Base-by-base conservation (phyloP, 2,329 filamentous ascomycete species). In the Ilyonectria sp. region DNA sequence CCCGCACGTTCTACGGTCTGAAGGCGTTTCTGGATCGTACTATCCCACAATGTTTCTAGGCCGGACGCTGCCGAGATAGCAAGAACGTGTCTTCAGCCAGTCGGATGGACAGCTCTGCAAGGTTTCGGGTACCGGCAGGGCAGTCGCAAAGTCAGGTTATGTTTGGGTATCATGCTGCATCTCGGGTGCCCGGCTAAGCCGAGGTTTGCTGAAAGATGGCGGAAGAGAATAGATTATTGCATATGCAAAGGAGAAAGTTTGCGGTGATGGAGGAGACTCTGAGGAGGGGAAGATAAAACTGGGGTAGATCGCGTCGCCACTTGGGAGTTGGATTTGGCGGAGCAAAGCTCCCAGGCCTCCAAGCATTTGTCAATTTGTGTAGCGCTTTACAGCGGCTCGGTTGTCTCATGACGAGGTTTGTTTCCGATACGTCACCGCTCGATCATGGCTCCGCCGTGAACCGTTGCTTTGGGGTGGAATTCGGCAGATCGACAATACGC, bases 381-480 rank as follows among this genome's bases (percentile, higher is more conserved):
- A 49, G 47, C 57, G 19, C 9, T 40, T 17, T 6, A 13, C 15
- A 33, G 46, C 49, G 31, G 31, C 31, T 11, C 49, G 31, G 7
- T 53, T 31, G 29, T 50, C 47, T n/a, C 46, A 49, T 49, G 46
- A 49, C 23, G 17, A 26, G 17, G n/a, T 47, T 7, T 21, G 23
- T 35, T 26, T 33, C 29, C 33, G 29, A 10, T 53, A 52, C 50
- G 60, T 62, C 68, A 31, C n/a, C 19, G 52, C 50, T 55, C 63
- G 53, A 54, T 74, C 65, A 72, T 69, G 33, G 60, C 60, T 60
- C 69, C 63, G 64, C 65, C 56, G 60, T 33, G 13, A 40, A 29
- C 33, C 31, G 35, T 21, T 46, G 52, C 23, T 56, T 63, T 35
- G 59, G 58, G 23, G 44, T 29, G 37, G 52, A 59, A 23, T 33